Percentiles rank a stretch among this genome's conserved stretches.
Conservation (phyloP, 345 rosid species). For the Jatropha curcas region DNA sequence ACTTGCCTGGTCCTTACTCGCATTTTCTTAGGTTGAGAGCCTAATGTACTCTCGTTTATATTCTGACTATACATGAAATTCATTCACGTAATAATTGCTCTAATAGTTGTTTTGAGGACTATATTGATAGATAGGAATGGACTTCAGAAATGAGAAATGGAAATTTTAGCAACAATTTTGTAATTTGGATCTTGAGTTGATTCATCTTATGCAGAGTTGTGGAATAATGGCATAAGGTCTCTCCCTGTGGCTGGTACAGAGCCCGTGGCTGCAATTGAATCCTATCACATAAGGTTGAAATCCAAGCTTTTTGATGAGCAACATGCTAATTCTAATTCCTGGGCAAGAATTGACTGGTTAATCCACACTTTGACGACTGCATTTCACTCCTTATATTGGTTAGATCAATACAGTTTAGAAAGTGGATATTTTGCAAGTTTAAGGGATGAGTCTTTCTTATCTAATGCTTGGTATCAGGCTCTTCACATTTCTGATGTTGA, state of each 20-base stretch:
- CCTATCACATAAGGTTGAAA: conserved; percentile 48
- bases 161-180: not conserved
- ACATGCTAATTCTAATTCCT: conserved; percentile 31
- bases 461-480: conserved; percentile 51
- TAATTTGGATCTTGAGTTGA: not conserved
- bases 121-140: not conserved
- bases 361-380: conserved; percentile 47
- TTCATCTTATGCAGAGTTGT: conserved; percentile 39
- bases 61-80: not conserved
- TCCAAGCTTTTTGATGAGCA: conserved; percentile 38
- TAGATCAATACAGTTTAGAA: conserved; percentile 39
- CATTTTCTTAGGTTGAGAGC: not conserved
- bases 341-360: conserved; percentile 53
- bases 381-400: conserved; percentile 51
- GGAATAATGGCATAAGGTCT: conserved; percentile 42
- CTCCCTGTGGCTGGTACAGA: conserved; percentile 44
- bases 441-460: conserved; percentile 37
- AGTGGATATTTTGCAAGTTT: conserved; percentile 43
- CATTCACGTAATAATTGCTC: not conserved
- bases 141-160: not conserved
- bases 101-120: not conserved
- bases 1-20: not conserved
- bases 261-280: conserved; percentile 52
- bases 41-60: too few relatives aligned
- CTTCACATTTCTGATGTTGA: conserved; percentile 40